phyloP scores from a whole-genome alignment of 441 rosid genomes.

The Eugenia klotzschiana region DNA sequence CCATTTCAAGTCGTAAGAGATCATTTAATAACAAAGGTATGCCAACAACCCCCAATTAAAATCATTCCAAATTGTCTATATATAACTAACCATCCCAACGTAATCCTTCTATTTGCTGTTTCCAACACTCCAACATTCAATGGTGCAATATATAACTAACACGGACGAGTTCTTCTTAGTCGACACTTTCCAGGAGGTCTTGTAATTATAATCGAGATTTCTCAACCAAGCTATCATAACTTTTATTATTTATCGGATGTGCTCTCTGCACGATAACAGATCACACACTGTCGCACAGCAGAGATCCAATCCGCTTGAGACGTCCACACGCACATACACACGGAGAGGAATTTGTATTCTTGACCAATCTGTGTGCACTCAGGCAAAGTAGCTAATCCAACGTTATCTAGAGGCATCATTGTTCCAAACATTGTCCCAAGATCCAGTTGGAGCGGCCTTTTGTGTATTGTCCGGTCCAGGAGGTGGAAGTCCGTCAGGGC shows the following conservation, averaged over 20 bases:
- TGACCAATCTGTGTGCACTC: neutral
- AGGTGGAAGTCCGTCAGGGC: conserved; percentile 43
- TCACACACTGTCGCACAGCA: neutral
- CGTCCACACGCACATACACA: neutral
- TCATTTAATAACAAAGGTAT: neutral
- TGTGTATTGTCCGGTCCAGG: conserved; percentile 33
- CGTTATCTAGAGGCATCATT: conserved; percentile 12
- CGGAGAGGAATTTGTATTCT: neutral
- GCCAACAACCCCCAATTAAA: neutral
- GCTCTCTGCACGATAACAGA: neutral
- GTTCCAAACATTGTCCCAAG: conserved; percentile 94
- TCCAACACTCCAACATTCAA: neutral
- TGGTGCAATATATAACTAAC: neutral
- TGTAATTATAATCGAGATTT: neutral
- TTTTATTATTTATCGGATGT: neutral
- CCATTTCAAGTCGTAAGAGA: neutral
- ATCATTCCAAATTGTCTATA: neutral
- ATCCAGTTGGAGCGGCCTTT: conserved; percentile 53
- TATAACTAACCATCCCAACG: neutral
- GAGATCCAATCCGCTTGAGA: neutral
- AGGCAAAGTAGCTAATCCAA: neutral
- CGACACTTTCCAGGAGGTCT: neutral
- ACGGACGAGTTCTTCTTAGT: neutral
- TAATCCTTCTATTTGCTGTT: neutral
- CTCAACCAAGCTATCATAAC: neutral